Conservation (phyloP, 73 alveolate species). For the Tetrahymena borealis region DNA sequence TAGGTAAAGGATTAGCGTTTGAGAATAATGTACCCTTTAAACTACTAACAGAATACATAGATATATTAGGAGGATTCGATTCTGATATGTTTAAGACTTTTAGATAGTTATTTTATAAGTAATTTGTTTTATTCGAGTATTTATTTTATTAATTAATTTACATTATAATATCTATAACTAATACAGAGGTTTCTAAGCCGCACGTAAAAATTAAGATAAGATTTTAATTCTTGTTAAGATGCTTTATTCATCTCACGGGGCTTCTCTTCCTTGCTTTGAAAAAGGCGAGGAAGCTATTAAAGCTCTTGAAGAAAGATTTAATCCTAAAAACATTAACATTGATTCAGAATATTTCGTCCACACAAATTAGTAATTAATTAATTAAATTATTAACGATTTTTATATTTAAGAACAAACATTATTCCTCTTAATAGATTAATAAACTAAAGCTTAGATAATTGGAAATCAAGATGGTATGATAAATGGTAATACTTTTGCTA, state of each 20-base stretch:
- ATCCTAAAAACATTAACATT: conserved; percentile 7
- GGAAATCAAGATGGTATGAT: conserved; percentile 47
- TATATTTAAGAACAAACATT: not conserved
- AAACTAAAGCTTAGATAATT: conserved; percentile 31
- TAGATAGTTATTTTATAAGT: conserved; percentile 36
- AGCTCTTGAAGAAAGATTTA: conserved; percentile 78
- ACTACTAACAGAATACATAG: conserved; percentile 47
- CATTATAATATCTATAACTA: not conserved
- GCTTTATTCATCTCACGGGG: conserved; percentile 90
- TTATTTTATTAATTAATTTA: not conserved
- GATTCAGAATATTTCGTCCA: conserved; percentile 3
- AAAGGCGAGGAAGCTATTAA: conserved; percentile 80
- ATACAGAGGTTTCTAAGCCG: conserved; percentile 70
- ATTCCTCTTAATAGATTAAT: conserved; percentile 7
- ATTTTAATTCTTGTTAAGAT: conserved; percentile 83
- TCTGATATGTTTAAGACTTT: conserved; percentile 42
- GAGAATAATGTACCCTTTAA: conserved; percentile 34
- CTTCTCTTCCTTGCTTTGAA: conserved; percentile 88
- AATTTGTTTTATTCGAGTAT: conserved; percentile 4
- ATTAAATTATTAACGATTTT: not conserved
- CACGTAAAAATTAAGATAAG: conserved; percentile 81
- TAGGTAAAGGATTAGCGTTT: conserved; percentile 20
- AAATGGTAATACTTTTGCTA: conserved; percentile 26
- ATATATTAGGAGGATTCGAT: conserved; percentile 82
- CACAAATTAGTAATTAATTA: not conserved